Percentiles rank a stretch among this genome's conserved stretches.
These are phyloP conservation scores for Mortierella sp. DNA, from an alignment of 371 early-diverging fungal genomes.

Conservation along the genomic window DNA sequence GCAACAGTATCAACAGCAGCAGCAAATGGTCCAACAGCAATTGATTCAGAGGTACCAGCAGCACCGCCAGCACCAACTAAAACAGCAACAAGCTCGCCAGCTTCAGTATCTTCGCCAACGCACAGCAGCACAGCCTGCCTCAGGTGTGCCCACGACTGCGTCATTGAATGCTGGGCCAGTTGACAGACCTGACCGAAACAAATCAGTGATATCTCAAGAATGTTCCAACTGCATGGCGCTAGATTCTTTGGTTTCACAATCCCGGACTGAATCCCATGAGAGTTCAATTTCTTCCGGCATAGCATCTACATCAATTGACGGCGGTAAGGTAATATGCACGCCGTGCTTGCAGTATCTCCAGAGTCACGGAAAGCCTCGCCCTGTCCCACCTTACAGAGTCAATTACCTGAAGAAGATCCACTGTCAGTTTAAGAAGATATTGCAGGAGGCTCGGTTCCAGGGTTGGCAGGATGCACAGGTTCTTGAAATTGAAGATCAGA, in stretches of 20 bases:
- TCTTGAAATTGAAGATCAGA: conserved; percentile 41
- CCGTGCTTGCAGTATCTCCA: conserved; percentile 32
- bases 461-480: conserved; percentile 55
- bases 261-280: not conserved
- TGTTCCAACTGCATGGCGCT: conserved; percentile 49
- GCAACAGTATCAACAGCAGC: conserved; percentile 22
- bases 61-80: conserved; percentile 31
- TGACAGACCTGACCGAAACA: conserved; percentile 7
- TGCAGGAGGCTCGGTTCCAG: conserved; percentile 45
- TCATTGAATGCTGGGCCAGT: not conserved
- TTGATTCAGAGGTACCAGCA: conserved; percentile 32
- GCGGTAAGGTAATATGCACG: conserved; percentile 25
- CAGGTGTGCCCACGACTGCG: not conserved
- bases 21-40: conserved; percentile 23
- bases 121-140: conserved; percentile 1
- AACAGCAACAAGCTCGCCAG: conserved; percentile 24
- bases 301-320: not conserved
- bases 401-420: conserved; percentile 53
- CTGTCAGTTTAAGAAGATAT: conserved; percentile 37
- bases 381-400: conserved; percentile 30
- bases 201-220: conserved; percentile 20
- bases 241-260: conserved; percentile 27
- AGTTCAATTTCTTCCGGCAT: not conserved
- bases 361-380: conserved; percentile 24
- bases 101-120: conserved; percentile 20